Percentiles rank a stretch among this genome's conserved stretches.
These are phyloP conservation scores for Phoma sp. DNA, from an alignment of 2,329 filamentous ascomycete species.

Conservation along the genomic window DNA sequence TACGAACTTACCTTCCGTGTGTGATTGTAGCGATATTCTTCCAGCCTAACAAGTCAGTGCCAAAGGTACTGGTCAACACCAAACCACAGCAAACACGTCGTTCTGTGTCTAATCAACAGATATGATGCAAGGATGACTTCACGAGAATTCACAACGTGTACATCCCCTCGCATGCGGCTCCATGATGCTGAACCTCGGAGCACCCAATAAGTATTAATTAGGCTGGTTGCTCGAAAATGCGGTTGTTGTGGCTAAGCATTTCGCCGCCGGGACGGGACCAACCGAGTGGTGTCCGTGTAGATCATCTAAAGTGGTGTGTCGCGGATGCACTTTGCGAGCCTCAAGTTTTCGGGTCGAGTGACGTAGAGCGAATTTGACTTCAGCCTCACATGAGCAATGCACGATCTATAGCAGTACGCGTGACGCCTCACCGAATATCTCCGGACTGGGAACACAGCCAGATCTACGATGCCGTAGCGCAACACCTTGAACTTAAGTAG, in stretches of 20 bases:
- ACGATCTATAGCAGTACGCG: too few species aligned
- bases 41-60: too few species aligned
- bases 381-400: not conserved
- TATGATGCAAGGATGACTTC: too few species aligned
- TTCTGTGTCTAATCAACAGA: too few species aligned
- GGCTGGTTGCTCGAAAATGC: too few species aligned
- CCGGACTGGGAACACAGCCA: not conserved
- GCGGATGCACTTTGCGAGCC: not conserved
- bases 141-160: too few species aligned
- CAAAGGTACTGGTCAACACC: too few species aligned
- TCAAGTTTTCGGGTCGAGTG: not conserved
- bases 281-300: not conserved
- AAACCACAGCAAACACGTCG: too few species aligned
- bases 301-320: not conserved
- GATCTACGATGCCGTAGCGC: not conserved
- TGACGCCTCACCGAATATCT: not conserved
- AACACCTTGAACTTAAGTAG: not conserved
- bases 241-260: not conserved
- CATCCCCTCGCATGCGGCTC: not conserved
- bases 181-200: not conserved
- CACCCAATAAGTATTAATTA: not conserved
- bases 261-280: not conserved
- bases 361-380: not conserved
- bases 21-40: too few species aligned
- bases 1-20: too few species aligned